Conservation (phyloP, 148 eudicot genomes). For the Vaccinium darrowii region DNA sequence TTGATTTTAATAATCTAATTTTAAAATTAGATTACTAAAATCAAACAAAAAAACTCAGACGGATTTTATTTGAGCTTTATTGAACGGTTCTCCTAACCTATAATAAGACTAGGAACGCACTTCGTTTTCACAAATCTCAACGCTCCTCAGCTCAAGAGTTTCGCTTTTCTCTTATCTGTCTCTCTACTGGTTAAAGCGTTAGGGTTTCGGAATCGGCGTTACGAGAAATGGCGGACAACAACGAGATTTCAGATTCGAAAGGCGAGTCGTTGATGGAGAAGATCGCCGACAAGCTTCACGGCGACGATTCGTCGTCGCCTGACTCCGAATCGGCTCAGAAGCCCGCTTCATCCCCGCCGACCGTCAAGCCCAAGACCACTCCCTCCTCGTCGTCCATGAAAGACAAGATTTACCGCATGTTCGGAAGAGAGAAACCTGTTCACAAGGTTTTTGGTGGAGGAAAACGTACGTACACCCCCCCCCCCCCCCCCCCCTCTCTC, state of each 20-base stretch:
- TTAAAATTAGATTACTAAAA: too few species aligned
- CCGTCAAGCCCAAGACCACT: not conserved
- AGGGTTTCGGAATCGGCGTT: slow-evolving; percentile 2
- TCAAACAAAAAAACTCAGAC: too few species aligned
- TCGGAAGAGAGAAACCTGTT: slow-evolving; percentile 74
- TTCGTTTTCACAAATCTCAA: not conserved
- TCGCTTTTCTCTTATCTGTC: not conserved
- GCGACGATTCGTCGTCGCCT: slow-evolving; percentile 41
- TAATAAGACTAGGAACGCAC: not conserved
- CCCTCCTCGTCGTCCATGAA: slow-evolving; percentile 30
- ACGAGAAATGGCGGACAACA: slow-evolving; percentile 37
- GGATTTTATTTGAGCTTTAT: too few species aligned
- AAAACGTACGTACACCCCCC: slow-evolving; percentile 44
- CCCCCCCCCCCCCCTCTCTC: too few species aligned
- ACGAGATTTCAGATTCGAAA: slow-evolving; percentile 28
- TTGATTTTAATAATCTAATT: too few species aligned
- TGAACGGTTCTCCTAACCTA: slow-evolving; percentile 18
- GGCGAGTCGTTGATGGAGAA: slow-evolving; percentile 57
- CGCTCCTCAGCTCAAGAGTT: not conserved
- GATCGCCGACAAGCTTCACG: slow-evolving; percentile 60
- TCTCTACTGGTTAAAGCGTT: not conserved
- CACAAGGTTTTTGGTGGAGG: slow-evolving; percentile 82
- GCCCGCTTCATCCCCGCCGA: not conserved
- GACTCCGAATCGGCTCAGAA: slow-evolving; percentile 33
- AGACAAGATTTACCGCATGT: slow-evolving; percentile 47